phyloP scores from a whole-genome alignment of 305 asterid species.

The Stenogyne calaminthoides region DNA sequence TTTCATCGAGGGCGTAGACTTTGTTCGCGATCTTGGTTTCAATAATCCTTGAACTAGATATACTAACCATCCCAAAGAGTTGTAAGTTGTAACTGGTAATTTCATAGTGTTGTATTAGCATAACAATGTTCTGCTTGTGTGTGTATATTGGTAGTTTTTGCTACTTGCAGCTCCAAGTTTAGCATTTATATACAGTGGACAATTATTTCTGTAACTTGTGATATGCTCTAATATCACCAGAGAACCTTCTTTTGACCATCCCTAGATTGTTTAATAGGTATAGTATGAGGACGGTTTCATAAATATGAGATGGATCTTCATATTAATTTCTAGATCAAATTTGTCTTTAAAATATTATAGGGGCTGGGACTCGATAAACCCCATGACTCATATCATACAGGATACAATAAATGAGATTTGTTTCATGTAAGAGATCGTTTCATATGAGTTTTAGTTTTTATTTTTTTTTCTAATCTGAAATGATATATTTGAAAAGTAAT shows the following conservation, averaged over 20 bases:
- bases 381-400: too few relatives aligned
- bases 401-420: too few relatives aligned
- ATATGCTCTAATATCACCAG: not conserved
- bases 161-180: not conserved
- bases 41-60: slow-evolving; percentile 12
- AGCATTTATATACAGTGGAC: slow-evolving; percentile 3
- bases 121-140: slow-evolving; percentile 1
- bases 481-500: too few relatives aligned
- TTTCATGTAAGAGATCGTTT: too few relatives aligned
- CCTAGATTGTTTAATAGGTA: too few relatives aligned
- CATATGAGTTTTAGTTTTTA: too few relatives aligned
- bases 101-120: not conserved
- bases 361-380: too few relatives aligned
- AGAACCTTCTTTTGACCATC: not conserved
- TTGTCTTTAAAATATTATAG: too few relatives aligned
- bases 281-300: too few relatives aligned
- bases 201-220: slow-evolving; percentile 9
- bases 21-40: not conserved
- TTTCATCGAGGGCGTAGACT: not conserved
- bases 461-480: too few relatives aligned
- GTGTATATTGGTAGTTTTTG: not conserved
- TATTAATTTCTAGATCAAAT: too few relatives aligned
- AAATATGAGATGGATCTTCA: too few relatives aligned
- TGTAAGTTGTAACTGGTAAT: not conserved
- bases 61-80: slow-evolving; percentile 5